Percentiles rank a stretch among this genome's conserved stretches.
phyloP scores from a whole-genome alignment of 2,329 filamentous ascomycete species.

The Calonectria pteridis region DNA sequence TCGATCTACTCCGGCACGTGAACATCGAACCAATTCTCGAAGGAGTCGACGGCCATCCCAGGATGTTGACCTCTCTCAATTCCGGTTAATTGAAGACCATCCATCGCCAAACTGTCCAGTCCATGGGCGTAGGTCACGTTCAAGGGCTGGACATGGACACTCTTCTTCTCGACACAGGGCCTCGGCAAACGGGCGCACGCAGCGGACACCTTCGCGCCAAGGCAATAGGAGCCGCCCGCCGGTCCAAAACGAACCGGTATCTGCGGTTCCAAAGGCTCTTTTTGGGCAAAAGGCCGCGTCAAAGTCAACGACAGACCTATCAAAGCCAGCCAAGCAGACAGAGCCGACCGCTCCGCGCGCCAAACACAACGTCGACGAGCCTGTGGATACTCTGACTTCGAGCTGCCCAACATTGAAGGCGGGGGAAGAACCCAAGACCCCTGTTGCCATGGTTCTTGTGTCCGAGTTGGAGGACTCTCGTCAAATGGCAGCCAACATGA shows the following conservation, averaged over 20 bases:
- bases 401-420: conserved; percentile 2
- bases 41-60: conserved; percentile 15
- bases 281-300: conserved; percentile 10
- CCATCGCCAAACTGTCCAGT: conserved; percentile 37
- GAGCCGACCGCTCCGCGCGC: neutral
- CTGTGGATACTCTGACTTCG: neutral
- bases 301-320: conserved; percentile 14
- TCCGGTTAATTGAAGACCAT: conserved; percentile 39
- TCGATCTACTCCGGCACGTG: neutral
- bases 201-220: conserved; percentile 2
- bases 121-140: conserved; percentile 36
- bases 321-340: neutral
- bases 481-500: conserved; percentile 11
- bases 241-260: conserved; percentile 6
- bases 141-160: conserved; percentile 22
- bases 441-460: conserved; percentile 36
- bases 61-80: conserved; percentile 40
- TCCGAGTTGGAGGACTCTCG: conserved; percentile 16
- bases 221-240: neutral
- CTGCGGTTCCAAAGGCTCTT: conserved; percentile 7
- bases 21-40: conserved; percentile 18
- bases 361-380: neutral
- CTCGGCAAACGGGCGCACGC: neutral
- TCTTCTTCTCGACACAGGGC: conserved; percentile 20
- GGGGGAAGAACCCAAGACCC: conserved; percentile 34